Evolutionary conservation across 352 stramenopile species (phyloP), one percentile per base, ranked within the genome.

Genomic region (Phytopythium helicoides): DNA sequence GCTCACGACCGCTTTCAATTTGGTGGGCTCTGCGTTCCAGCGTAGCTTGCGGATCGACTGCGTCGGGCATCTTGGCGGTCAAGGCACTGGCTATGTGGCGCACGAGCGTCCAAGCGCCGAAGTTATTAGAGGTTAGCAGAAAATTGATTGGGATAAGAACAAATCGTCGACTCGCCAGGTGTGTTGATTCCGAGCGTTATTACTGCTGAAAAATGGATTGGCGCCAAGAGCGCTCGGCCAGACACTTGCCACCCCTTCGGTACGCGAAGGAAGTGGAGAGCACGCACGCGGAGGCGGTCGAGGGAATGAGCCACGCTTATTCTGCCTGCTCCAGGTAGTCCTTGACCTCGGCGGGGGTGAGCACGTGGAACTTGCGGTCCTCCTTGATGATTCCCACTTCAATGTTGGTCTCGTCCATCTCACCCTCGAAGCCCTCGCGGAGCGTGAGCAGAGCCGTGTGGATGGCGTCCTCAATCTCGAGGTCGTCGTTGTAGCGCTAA

Each of bases 271-370:
- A 10, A 21, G 4, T 26, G 23, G 33, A 47, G 41, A 35, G 31
- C 21, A 16, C 3, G 14, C 14, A 28, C 21, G 8, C 12, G 21
- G 41, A 34, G 40, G 41, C 41, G 41, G 23, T 47, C 41, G 41
- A 26, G 21, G 16, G 12, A 18, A 40, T 33, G 33, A 41, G 47
- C 16, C 25, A 14, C 21, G 45, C 60, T 89, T 97, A 99, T 75
- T 98, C 97, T 21, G 96, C 95, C 78, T 99, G 97, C 69, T 99
- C 96, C 54, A 99, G 78, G 88, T 99, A 99, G 82, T 99, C 97
- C 73, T 98, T 97, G 66, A 99, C 96, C 77, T 99, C 96, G 34
- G 92, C 91, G 2, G 95, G 94, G 38, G 90, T 99, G 57, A 99
- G 85, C 61, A 99, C 81, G 51, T 87, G 76, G 75, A 99, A 99